Conservation (phyloP, 306 rosid species). For the Vigna unguiculata region DNA sequence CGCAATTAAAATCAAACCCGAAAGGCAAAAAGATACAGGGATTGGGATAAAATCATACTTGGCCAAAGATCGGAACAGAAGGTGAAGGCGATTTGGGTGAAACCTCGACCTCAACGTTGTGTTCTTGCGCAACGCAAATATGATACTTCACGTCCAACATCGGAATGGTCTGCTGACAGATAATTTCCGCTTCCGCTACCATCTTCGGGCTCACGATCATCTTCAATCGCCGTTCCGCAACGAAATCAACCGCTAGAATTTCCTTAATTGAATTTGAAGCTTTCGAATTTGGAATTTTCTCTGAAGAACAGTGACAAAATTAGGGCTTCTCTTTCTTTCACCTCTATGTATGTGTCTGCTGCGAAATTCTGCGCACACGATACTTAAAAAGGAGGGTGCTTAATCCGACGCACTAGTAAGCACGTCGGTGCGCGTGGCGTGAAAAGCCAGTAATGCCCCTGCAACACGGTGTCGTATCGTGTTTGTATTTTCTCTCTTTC, state of each 20-base stretch:
- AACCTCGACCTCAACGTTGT: slow-evolving; percentile 57
- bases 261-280: slow-evolving; percentile 27
- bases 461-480: background rate
- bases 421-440: background rate
- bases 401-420: slow-evolving; percentile 31
- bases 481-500: background rate
- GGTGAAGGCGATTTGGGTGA: slow-evolving; percentile 57
- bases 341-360: background rate
- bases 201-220: slow-evolving; percentile 65
- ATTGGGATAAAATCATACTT: slow-evolving; percentile 51
- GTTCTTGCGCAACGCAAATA: slow-evolving; percentile 65
- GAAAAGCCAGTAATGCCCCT: slow-evolving; percentile 31
- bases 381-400: slow-evolving; percentile 31
- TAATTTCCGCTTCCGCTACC: slow-evolving; percentile 73
- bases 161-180: slow-evolving; percentile 63
- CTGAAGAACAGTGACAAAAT: slow-evolving; percentile 19
- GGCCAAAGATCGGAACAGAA: slow-evolving; percentile 63
- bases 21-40: slow-evolving; percentile 25
- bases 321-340: slow-evolving; percentile 45
- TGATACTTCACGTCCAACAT: slow-evolving; percentile 72
- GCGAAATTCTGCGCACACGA: background rate
- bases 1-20: slow-evolving; percentile 31
- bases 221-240: slow-evolving; percentile 29
- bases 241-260: slow-evolving; percentile 9
- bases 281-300: slow-evolving; percentile 19